A percentile compares a stretch with the other conserved stretches of the same genome.
These are phyloP conservation scores for Leucaena leucocephala DNA, from an alignment of 306 rosid species.

Conservation along the genomic window DNA sequence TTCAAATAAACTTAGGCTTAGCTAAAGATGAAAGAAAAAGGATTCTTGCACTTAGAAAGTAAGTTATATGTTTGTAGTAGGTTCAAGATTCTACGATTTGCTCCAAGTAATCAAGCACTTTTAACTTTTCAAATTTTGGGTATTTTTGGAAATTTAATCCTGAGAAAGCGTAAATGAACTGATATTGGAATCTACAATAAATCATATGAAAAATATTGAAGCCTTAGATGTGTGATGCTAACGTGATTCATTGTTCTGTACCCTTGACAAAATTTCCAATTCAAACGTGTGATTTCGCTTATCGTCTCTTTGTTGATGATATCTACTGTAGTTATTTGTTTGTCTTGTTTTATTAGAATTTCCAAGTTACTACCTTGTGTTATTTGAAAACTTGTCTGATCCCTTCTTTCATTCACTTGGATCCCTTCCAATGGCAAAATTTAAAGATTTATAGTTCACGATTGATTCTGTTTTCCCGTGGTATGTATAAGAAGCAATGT, in stretches of 20 bases:
- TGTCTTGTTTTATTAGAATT: neutral
- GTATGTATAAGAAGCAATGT: slow-evolving; percentile 11
- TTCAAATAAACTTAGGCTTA: neutral
- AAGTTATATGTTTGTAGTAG: neutral
- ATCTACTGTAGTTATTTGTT: neutral
- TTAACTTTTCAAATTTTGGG: neutral
- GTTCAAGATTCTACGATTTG: neutral
- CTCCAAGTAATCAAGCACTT: neutral
- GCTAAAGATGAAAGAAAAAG: neutral
- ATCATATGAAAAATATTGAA: neutral
- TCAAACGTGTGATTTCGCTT: neutral
- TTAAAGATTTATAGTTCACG: slow-evolving; percentile 4
- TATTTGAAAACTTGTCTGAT: slow-evolving; percentile 15
- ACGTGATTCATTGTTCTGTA: neutral
- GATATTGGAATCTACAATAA: neutral
- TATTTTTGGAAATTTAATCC: neutral
- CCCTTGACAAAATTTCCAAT: neutral
- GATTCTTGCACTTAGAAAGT: neutral
- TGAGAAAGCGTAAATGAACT: neutral
- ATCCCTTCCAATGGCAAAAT: slow-evolving; percentile 21
- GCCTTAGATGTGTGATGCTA: neutral
- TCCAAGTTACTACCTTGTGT: neutral
- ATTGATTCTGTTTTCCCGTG: slow-evolving; percentile 25
- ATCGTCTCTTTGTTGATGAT: neutral
- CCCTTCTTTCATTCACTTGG: slow-evolving; percentile 1